Conservation (phyloP, 176 grass and related monocot species). For the barley (Hordeum vulgare) region DNA sequence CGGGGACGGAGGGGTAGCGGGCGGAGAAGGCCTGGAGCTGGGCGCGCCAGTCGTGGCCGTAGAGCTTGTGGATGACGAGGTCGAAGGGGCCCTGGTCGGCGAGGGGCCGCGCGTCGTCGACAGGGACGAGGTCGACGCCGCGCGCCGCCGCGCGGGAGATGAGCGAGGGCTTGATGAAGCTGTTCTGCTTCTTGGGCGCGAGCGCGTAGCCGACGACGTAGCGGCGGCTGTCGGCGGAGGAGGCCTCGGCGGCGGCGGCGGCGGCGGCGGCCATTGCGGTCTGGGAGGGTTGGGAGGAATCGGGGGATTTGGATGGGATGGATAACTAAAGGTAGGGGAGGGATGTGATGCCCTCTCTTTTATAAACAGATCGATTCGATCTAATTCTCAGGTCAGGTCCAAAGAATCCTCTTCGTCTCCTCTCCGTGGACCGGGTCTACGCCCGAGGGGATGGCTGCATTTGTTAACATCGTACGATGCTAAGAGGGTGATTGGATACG, state of each 20-base stretch:
- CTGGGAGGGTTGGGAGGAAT: background rate
- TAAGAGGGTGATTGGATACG: too few species aligned
- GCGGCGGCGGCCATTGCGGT: conserved; percentile 25
- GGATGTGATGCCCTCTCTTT: conserved; percentile 24
- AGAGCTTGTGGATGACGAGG: conserved; percentile 85
- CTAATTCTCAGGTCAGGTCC: conserved; percentile 1
- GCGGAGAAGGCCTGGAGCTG: conserved; percentile 64
- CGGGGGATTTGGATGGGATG: conserved; percentile 2
- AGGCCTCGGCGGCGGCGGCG: conserved; percentile 20
- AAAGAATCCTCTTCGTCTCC: background rate
- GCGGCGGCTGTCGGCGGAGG: conserved; percentile 21
- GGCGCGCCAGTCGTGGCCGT: conserved; percentile 58
- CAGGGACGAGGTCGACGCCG: conserved; percentile 63
- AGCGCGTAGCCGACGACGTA: conserved; percentile 71
- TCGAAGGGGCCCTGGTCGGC: conserved; percentile 80
- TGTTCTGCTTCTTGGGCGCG: conserved; percentile 75
- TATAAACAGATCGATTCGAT: conserved; percentile 22
- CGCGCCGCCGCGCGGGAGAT: conserved; percentile 24
- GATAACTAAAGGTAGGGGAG: conserved; percentile 12
- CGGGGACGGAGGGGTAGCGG: conserved; percentile 38
- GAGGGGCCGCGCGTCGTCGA: conserved; percentile 53
- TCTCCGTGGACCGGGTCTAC: conserved; percentile 2
- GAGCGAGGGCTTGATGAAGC: conserved; percentile 86
- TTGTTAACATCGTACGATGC: background rate
- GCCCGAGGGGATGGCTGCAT: background rate